Evolutionary conservation across 495 filamentous ascomycete genomes (phyloP).

Genomic region (Aspergillus egyptiacus): DNA sequence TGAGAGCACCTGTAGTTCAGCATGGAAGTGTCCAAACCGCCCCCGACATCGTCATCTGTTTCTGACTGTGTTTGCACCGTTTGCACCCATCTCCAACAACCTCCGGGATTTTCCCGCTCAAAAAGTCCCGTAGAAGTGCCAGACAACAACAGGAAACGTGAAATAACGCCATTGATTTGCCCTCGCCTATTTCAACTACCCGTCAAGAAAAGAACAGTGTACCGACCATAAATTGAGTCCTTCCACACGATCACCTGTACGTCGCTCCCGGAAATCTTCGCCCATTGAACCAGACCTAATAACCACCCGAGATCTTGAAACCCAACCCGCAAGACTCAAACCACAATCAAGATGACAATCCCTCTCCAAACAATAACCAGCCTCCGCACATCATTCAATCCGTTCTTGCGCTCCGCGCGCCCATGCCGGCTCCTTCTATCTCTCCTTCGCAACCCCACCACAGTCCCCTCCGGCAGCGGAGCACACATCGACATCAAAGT

Average conservation of each 20-base stretch:
- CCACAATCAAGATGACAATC: conserved; percentile 66
- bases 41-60: conserved; percentile 18
- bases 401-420: conserved; percentile 70
- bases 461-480: conserved; percentile 61
- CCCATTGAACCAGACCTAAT: not conserved
- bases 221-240: too few species aligned
- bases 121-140: conserved; percentile 1
- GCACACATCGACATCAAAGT: conserved; percentile 74
- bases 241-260: too few species aligned
- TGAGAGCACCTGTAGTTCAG: too few species aligned
- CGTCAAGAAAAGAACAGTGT: too few species aligned
- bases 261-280: too few species aligned
- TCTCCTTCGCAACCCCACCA: conserved; percentile 56
- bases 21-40: conserved; percentile 8
- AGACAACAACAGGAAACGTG: not conserved
- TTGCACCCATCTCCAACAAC: conserved; percentile 15
- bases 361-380: conserved; percentile 59
- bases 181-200: too few species aligned
- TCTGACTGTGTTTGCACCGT: conserved; percentile 35
- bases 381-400: conserved; percentile 82
- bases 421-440: conserved; percentile 82
- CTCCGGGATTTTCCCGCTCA: conserved; percentile 3
- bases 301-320: not conserved
- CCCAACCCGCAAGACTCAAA: not conserved
- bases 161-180: not conserved